Conservation (phyloP, 2,329 filamentous ascomycete species). For the Cytospora paraplurivora region DNA sequence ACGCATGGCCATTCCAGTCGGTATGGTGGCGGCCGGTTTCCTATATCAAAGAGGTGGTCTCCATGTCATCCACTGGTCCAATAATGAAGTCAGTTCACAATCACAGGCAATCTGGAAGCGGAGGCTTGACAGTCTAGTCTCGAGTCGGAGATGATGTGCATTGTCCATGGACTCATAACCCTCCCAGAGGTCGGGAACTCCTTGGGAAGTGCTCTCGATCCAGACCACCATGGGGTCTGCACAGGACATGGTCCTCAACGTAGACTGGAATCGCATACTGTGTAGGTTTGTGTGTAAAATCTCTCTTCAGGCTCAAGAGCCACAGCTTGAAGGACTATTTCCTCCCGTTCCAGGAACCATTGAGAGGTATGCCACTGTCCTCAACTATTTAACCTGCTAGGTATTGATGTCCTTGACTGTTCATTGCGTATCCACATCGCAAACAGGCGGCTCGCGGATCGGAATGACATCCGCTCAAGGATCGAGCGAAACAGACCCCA, state of each 20-base stretch:
- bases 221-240: constrained; percentile 24
- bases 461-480: constrained; percentile 16
- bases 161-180: constrained; percentile 14
- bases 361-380: not conserved
- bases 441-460: constrained; percentile 17
- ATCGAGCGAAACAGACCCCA: constrained; percentile 29
- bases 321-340: not conserved
- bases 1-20: constrained; percentile 22
- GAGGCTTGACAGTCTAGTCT: constrained; percentile 16
- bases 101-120: constrained; percentile 15
- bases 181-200: constrained; percentile 18
- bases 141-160: constrained; percentile 19
- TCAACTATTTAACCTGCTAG: not conserved
- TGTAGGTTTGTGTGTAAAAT: constrained; percentile 3
- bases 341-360: not conserved
- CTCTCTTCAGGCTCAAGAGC: not conserved
- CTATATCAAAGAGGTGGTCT: not conserved
- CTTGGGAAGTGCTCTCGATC: constrained; percentile 8
- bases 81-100: not conserved
- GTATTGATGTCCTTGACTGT: not conserved
- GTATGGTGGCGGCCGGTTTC: not conserved
- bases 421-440: not conserved
- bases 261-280: constrained; percentile 15
- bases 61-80: not conserved
- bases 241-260: not conserved